phyloP scores from a whole-genome alignment of 768 basidiomycete species.

The Lactifluus subvellereus region DNA sequence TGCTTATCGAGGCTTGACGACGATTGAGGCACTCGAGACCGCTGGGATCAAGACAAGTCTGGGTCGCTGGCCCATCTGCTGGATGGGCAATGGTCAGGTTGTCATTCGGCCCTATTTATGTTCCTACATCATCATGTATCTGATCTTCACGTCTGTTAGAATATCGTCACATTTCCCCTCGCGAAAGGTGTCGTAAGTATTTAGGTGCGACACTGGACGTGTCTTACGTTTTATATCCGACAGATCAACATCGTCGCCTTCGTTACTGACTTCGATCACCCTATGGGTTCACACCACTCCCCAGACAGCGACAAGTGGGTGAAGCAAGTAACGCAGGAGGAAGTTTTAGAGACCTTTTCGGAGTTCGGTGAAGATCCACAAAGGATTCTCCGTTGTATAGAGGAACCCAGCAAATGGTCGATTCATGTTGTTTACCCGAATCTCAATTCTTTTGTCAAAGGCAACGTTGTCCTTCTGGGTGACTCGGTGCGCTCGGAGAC shows the following conservation, averaged over 20 bases:
- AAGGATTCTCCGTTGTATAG: background rate
- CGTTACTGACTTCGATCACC: background rate
- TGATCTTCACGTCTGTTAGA: background rate
- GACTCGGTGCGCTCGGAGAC: background rate
- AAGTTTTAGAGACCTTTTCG: background rate
- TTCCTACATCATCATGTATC: background rate
- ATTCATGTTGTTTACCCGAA: background rate
- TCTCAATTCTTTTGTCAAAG: background rate
- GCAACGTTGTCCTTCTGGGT: background rate
- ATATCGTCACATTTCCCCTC: too few relatives aligned
- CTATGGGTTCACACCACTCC: background rate
- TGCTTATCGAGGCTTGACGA: background rate
- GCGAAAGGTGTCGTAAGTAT: too few relatives aligned
- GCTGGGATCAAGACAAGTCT: background rate
- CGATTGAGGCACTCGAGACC: background rate
- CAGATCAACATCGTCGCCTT: background rate
- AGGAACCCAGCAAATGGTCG: background rate
- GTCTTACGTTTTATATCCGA: background rate
- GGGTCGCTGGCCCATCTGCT: background rate
- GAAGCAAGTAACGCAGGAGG: background rate
- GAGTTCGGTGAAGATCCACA: background rate
- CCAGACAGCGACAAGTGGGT: background rate
- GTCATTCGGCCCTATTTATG: background rate
- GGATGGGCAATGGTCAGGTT: background rate
- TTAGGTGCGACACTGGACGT: too few relatives aligned